Conservation (phyloP, 208 protist genomes). For the Endotrypanum monterogeii region DNA sequence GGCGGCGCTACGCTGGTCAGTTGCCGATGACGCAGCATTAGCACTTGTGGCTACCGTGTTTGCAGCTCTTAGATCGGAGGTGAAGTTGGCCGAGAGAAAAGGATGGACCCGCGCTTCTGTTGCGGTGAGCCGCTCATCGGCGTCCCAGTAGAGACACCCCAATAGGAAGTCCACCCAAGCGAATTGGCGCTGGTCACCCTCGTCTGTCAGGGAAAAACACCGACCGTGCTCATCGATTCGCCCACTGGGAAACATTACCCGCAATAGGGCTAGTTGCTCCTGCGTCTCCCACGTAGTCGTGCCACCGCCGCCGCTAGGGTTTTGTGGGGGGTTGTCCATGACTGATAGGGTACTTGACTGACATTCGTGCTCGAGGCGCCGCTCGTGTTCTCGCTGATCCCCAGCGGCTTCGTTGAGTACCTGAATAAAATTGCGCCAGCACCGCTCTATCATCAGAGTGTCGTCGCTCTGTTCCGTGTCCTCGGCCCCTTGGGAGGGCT, state of each 20-base stretch:
- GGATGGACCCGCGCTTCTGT: slow-evolving; percentile 59
- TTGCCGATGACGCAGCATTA: neutral
- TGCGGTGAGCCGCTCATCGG: slow-evolving; percentile 56
- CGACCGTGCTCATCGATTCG: slow-evolving; percentile 5
- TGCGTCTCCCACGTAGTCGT: slow-evolving; percentile 28
- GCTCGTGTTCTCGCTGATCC: slow-evolving; percentile 15
- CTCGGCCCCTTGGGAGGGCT: neutral
- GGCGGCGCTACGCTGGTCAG: neutral
- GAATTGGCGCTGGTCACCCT: slow-evolving; percentile 3
- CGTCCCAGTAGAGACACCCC: slow-evolving; percentile 62
- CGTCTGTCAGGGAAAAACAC: slow-evolving; percentile 9
- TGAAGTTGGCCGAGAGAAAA: slow-evolving; percentile 34
- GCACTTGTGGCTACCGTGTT: neutral
- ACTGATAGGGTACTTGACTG: slow-evolving; percentile 4
- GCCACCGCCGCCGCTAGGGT: neutral
- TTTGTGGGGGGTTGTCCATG: neutral
- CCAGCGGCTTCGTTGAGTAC: slow-evolving; percentile 25
- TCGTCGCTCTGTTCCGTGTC: slow-evolving; percentile 10
- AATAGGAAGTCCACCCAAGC: slow-evolving; percentile 53
- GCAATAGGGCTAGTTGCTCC: slow-evolving; percentile 27
- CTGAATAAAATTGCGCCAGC: slow-evolving; percentile 29
- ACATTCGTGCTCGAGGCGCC: slow-evolving; percentile 4
- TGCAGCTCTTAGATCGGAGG: neutral
- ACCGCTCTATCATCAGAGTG: slow-evolving; percentile 17
- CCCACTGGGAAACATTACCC: slow-evolving; percentile 15